A percentile compares a stretch with the other conserved stretches of the same genome.
These are phyloP conservation scores for Aspergillus thermomutatus DNA, from an alignment of 2,329 filamentous ascomycete species.

Conservation along the genomic window DNA sequence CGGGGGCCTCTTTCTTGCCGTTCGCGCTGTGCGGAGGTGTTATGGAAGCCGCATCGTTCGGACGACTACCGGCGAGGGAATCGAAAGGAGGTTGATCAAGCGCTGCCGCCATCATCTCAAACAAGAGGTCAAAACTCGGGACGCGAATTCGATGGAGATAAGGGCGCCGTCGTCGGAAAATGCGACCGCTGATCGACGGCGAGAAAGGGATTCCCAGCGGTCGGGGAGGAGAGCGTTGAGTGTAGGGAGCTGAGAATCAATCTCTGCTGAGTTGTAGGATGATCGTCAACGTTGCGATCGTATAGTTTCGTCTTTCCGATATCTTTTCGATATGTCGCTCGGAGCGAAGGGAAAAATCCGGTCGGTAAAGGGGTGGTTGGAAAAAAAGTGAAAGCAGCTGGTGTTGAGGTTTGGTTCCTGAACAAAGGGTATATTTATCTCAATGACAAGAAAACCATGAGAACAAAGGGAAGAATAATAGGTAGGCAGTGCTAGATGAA, in stretches of 20 bases:
- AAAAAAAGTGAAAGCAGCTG: background rate
- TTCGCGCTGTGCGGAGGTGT: conserved; percentile 44
- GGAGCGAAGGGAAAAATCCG: background rate
- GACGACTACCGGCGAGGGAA: conserved; percentile 20
- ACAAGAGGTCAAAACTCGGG: conserved; percentile 7
- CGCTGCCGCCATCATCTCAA: conserved; percentile 32
- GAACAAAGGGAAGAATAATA: conserved; percentile 13
- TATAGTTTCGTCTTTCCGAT: background rate
- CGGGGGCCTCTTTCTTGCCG: conserved; percentile 43
- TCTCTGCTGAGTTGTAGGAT: conserved; percentile 1
- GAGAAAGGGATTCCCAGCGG: conserved; percentile 38
- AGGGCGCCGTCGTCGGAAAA: conserved; percentile 37
- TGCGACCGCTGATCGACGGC: conserved; percentile 46
- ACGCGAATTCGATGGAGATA: conserved; percentile 9
- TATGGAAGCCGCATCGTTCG: conserved; percentile 34
- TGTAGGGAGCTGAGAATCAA: conserved; percentile 3
- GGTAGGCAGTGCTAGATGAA: conserved; percentile 9
- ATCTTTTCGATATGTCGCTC: background rate
- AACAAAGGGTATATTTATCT: background rate
- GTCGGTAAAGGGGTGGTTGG: background rate
- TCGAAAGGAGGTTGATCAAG: conserved; percentile 30
- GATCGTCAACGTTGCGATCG: conserved; percentile 3
- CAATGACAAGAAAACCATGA: background rate
- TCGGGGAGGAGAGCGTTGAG: conserved; percentile 28
- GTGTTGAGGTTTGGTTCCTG: background rate